phyloP scores from a whole-genome alignment of 805 yeast species.

The Hanseniaspora nectarophila region DNA sequence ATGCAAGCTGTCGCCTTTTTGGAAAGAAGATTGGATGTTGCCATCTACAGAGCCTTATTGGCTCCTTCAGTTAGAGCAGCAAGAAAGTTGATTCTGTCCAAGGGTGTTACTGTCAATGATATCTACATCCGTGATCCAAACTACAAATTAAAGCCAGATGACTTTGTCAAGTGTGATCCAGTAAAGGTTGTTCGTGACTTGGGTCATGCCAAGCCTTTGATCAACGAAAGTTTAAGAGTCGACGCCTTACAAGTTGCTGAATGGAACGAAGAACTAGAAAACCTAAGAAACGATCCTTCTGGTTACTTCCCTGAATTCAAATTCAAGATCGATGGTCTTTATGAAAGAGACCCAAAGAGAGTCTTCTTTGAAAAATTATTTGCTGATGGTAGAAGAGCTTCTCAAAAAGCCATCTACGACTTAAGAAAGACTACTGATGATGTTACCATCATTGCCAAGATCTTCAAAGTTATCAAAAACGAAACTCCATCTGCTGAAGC shows the following conservation, averaged over 20 bases:
- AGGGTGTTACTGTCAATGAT: conserved; percentile 80
- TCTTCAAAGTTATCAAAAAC: conserved; percentile 19
- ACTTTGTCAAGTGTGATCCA: conserved; percentile 73
- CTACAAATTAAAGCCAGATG: conserved; percentile 70
- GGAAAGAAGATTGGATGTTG: conserved; percentile 82
- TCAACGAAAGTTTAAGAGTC: conserved; percentile 51
- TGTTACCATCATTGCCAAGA: conserved; percentile 27
- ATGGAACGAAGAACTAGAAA: conserved; percentile 63
- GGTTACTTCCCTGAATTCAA: conserved; percentile 27
- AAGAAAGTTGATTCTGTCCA: conserved; percentile 68
- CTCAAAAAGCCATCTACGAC: conserved; percentile 30
- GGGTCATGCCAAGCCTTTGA: conserved; percentile 73
- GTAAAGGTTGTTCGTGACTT: conserved; percentile 73
- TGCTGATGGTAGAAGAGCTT: conserved; percentile 31
- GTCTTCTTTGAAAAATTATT: conserved; percentile 27
- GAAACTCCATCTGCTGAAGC: conserved; percentile 22
- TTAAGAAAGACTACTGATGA: conserved; percentile 18
- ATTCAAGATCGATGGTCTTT: conserved; percentile 16
- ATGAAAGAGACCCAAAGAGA: conserved; percentile 27
- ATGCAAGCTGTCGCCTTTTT: conserved; percentile 79
- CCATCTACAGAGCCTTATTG: conserved; percentile 81
- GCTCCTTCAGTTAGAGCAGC: conserved; percentile 92
- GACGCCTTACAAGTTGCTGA: conserved; percentile 60
- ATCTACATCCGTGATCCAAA: conserved; percentile 65
- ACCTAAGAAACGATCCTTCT: conserved; percentile 39